Evolutionary conservation across 805 yeast genomes (phyloP), one percentile per base, ranked within the genome.

Genomic region (Henningerozyma blattae): DNA sequence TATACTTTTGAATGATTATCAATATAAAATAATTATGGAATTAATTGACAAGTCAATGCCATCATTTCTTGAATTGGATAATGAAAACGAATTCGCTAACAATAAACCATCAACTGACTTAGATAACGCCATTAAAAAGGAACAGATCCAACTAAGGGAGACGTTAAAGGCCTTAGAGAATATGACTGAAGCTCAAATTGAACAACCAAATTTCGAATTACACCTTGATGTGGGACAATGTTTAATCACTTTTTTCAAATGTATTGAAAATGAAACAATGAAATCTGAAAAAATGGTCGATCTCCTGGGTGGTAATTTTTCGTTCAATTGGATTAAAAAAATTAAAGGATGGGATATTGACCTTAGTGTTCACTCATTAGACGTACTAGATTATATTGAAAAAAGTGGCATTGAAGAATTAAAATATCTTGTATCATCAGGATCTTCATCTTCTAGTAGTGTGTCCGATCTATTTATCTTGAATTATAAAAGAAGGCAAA

Each of bases 11-110:
- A 83, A 83, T 45, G 97, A 91, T 52, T 80, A 76, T 47, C 95
- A 93, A 52, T 93, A 93, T 59, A 82, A 85, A 54, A 74, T 85
- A 1, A 62, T 91, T 47, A 77, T 91, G 89, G 74, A 76, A 37
- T 60, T 89, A 29, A 61, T 89, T 22, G 80, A 79, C 32, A 69
- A 64, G 8, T 72, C 78, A 15, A 65, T 85, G 9, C 96, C 95
- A 12, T 22, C 42, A 10, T 45, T 26, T 5, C 25, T 38, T 22
- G 38, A 41, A 4, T 64, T 61, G 9, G 47, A 42, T 2, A 66
- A 61, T 4, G 52, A 54, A 2, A 47, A 44, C 24, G 54, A 48
- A 10, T 38, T 32, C 19, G 26, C 31, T 26, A 37, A 40, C 16
- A 20, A 28, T 20, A 37, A 20, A 15, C 43, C 41, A 5, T 34